Evolutionary conservation across 306 rosid genomes (phyloP).

Genomic region (Quercus aquifolioides): DNA sequence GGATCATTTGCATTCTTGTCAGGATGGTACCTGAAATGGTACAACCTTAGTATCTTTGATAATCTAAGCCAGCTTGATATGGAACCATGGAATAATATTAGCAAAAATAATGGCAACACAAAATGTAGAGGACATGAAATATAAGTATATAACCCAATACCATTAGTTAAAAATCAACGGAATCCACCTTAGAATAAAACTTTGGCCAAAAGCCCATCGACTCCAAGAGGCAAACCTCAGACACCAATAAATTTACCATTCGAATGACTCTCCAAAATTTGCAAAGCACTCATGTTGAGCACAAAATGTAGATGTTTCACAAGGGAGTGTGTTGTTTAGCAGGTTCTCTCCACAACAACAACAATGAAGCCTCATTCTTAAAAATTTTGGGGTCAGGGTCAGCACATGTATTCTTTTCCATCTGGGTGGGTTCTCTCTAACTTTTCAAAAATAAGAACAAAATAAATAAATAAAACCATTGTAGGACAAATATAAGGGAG

Average conservation of each 20-base stretch:
- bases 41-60: constrained; percentile 11
- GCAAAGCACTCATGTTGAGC: not conserved
- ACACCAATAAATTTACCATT: not conserved
- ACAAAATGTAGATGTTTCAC: not conserved
- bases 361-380: too few relatives aligned
- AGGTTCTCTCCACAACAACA: not conserved
- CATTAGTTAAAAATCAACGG: not conserved
- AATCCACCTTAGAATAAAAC: not conserved
- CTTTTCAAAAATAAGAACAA: not conserved
- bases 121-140: not conserved
- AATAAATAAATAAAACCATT: not conserved
- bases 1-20: constrained; percentile 99
- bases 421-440: not conserved
- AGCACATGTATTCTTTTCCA: too few relatives aligned
- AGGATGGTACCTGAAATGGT: constrained; percentile 83
- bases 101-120: constrained; percentile 26
- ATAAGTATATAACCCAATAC: not conserved
- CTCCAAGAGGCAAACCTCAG: not conserved
- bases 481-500: not conserved
- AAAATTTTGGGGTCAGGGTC: too few relatives aligned
- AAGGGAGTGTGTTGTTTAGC: not conserved
- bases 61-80: constrained; percentile 9
- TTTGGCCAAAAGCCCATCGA: not conserved
- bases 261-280: not conserved
- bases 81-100: constrained; percentile 4